Evolutionary conservation across 108 stramenopile species (phyloP).

Genomic region (Fragilariopsis cylindrus): DNA sequence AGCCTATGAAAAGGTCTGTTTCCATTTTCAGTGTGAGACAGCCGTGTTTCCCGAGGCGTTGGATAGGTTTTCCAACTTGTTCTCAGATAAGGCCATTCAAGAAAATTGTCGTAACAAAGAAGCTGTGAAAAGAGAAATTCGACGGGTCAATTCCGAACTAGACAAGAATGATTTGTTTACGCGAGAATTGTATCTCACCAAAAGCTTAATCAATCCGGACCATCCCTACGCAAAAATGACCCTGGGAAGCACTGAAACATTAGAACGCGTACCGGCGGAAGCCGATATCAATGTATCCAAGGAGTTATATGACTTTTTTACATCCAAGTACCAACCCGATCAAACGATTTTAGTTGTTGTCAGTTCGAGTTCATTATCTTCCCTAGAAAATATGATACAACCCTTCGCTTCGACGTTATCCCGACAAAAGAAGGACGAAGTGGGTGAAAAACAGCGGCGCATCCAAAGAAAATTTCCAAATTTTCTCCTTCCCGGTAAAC

Average conservation of each 20-base stretch:
- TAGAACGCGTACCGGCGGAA: slow-evolving; percentile 47
- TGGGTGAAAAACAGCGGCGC: not conserved
- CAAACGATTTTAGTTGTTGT: slow-evolving; percentile 71
- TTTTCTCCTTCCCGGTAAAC: slow-evolving; percentile 25
- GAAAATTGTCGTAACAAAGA: slow-evolving; percentile 38
- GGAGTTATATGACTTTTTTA: slow-evolving; percentile 56
- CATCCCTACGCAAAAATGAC: slow-evolving; percentile 70
- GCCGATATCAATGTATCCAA: slow-evolving; percentile 53
- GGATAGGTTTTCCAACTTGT: slow-evolving; percentile 59
- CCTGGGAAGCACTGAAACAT: slow-evolving; percentile 58
- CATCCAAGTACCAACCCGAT: slow-evolving; percentile 52
- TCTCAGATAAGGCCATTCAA: slow-evolving; percentile 41
- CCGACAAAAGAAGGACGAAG: slow-evolving; percentile 14
- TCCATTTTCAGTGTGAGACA: slow-evolving; percentile 59
- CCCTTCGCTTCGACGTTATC: slow-evolving; percentile 61
- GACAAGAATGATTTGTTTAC: slow-evolving; percentile 39
- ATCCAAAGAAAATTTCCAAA: slow-evolving; percentile 20
- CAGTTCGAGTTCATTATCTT: slow-evolving; percentile 41
- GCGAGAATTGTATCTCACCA: slow-evolving; percentile 61
- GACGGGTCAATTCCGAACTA: slow-evolving; percentile 65
- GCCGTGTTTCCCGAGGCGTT: slow-evolving; percentile 56
- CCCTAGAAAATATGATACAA: slow-evolving; percentile 59
- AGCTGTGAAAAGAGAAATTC: slow-evolving; percentile 59
- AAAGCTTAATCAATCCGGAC: slow-evolving; percentile 57
- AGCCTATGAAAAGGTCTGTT: slow-evolving; percentile 73